Base-by-base conservation (phyloP, 2,329 filamentous ascomycete genomes). In the Botryotinia convoluta region DNA sequence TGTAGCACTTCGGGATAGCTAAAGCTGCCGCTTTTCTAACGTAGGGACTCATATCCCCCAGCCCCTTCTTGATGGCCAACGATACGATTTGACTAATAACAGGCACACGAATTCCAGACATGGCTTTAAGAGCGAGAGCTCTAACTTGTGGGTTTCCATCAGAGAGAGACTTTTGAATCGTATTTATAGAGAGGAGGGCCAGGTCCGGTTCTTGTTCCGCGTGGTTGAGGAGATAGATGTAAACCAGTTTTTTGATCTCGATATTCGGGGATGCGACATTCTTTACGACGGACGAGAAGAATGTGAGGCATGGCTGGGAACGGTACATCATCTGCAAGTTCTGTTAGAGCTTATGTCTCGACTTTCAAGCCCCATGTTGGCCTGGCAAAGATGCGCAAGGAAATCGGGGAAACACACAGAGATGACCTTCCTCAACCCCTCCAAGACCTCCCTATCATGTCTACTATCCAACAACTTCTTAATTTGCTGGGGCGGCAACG, bases 21-120 rank as follows among this genome's bases (percentile, higher is more conserved):
- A 98, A 85, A 20, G 96, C 96, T 26, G 96, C 96, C 1, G 95
- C 94, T 81, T 96, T 97, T 76, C 96, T 91, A 69, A 99, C 96
- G 78, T 94, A 91, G 0, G 96, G 93, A 79, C 94, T 97, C 93
- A 99, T 97, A 81, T 99, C 96, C 51, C 90, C 94, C 35, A 90
- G 90, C 7, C 96, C 96, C 79, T 96, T 94, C 83, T 98, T 98
- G 84, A 99, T 98, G 6, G 94, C 96, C 74, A 99, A 84, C 26
- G 93, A 95, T 26, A 99, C 95, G 76, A 99, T 98, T 84, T 98
- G 96, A 79, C 93, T 97, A 83, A 99, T 99, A 69, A 98, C 95
- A 0, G 96, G 95, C 1, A 99, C 95, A n/a, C 93, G 89, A 76
- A 99, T 98, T 20, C 94, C 94, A 0, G 95, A 97, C 95, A 99